Percentiles rank a stretch among this genome's conserved stretches.
phyloP scores from a whole-genome alignment of 2,329 filamentous ascomycete species.

The Trichoderma sp. region DNA sequence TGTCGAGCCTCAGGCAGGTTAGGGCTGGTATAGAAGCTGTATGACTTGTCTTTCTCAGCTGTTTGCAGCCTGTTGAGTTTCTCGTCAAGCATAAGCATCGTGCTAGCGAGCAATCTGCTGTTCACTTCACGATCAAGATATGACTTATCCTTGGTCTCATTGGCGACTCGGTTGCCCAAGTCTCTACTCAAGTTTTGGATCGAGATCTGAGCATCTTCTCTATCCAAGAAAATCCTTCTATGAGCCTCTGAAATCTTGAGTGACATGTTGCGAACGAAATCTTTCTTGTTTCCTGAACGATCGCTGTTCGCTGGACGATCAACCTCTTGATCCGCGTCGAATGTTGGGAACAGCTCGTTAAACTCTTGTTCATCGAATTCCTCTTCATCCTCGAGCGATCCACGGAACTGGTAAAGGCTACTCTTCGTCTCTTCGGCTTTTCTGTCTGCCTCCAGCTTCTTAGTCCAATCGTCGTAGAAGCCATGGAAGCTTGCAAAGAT shows the following conservation, averaged over 20 bases:
- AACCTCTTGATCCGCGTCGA: slow-evolving; percentile 54
- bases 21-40: slow-evolving; percentile 88
- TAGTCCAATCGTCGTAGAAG: slow-evolving; percentile 81
- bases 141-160: slow-evolving; percentile 37
- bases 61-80: slow-evolving; percentile 53
- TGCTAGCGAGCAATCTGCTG: slow-evolving; percentile 64
- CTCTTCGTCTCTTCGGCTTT: slow-evolving; percentile 72
- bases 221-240: slow-evolving; percentile 53
- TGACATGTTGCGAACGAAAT: slow-evolving; percentile 58
- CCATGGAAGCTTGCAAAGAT: slow-evolving; percentile 70
- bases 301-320: slow-evolving; percentile 37
- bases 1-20: slow-evolving; percentile 77
- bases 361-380: slow-evolving; percentile 75
- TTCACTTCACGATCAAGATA: slow-evolving; percentile 47
- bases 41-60: slow-evolving; percentile 49
- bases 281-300: slow-evolving; percentile 39
- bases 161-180: slow-evolving; percentile 46
- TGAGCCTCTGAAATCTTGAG: slow-evolving; percentile 66
- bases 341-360: slow-evolving; percentile 79
- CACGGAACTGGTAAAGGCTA: slow-evolving; percentile 82
- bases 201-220: slow-evolving; percentile 46
- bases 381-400: slow-evolving; percentile 75
- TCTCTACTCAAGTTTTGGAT: slow-evolving; percentile 51
- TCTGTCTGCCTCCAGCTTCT: slow-evolving; percentile 75
- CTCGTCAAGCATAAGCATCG: slow-evolving; percentile 68